Evolutionary conservation across 306 rosid species (phyloP).

Genomic region (peach (Prunus persica)): Prunus_persica_NCBIv2 NC_034009.1:31833001-31833500

Average conservation of each 20-base stretch:
- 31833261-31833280: constrained; percentile 53
- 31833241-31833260: constrained; percentile 50
- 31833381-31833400: constrained; percentile 10
- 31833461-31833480: constrained; percentile 21
- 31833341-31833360: constrained; percentile 27
- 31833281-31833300: constrained; percentile 78
- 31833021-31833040: constrained; percentile 59
- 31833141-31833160: constrained; percentile 58
- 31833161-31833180: constrained; percentile 37
- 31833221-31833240: neutral
- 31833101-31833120: constrained; percentile 75
- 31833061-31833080: constrained; percentile 39
- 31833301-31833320: constrained; percentile 56
- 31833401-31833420: constrained; percentile 1
- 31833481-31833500: neutral
- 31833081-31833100: constrained; percentile 37
- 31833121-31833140: constrained; percentile 54
- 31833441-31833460: constrained; percentile 19
- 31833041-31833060: constrained; percentile 55
- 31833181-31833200: neutral
- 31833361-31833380: constrained; percentile 9
- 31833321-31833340: constrained; percentile 36
- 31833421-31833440: neutral
- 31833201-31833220: too few relatives aligned
- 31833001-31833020: constrained; percentile 57